Evolutionary conservation across 495 filamentous ascomycete species (phyloP).

Genomic region (Bacidia gigantensis): DNA sequence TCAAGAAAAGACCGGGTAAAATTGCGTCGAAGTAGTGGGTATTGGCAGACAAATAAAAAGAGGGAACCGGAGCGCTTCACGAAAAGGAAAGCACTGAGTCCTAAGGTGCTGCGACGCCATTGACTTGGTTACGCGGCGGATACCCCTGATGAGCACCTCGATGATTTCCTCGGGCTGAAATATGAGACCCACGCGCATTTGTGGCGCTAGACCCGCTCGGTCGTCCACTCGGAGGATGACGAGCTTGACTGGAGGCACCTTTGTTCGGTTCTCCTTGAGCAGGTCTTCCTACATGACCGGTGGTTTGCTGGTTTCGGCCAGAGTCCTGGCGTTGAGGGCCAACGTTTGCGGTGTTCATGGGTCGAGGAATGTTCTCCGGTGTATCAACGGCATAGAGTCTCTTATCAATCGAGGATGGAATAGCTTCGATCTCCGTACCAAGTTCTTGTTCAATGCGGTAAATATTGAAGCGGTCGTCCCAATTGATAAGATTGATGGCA

Average conservation of each 20-base stretch:
- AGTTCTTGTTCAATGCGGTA: constrained; percentile 98
- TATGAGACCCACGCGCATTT: constrained; percentile 6
- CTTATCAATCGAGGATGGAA: constrained; percentile 90
- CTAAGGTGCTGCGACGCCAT: constrained; percentile 12
- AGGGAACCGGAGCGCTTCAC: not conserved
- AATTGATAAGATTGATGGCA: constrained; percentile 98
- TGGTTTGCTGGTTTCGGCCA: constrained; percentile 13
- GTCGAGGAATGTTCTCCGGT: constrained; percentile 83
- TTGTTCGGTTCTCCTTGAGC: constrained; percentile 6
- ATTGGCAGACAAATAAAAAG: not conserved
- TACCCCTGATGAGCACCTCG: constrained; percentile 10
- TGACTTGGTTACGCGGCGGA: constrained; percentile 11
- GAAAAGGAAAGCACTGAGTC: not conserved
- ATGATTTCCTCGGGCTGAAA: constrained; percentile 9
- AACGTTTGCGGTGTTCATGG: constrained; percentile 32
- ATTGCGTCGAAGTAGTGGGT: not conserved
- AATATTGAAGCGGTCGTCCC: constrained; percentile 97
- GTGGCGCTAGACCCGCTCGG: constrained; percentile 8
- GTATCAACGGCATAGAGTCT: constrained; percentile 96
- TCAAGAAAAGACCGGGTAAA: not conserved
- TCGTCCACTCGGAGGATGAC: constrained; percentile 2
- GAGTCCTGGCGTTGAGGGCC: constrained; percentile 22
- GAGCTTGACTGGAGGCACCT: not conserved
- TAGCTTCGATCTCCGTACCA: constrained; percentile 92
- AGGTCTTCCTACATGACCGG: constrained; percentile 2